These are phyloP conservation scores for Cyclocybe aegerita DNA, from an alignment of 768 basidiomycete species.

Conservation along the genomic window DNA sequence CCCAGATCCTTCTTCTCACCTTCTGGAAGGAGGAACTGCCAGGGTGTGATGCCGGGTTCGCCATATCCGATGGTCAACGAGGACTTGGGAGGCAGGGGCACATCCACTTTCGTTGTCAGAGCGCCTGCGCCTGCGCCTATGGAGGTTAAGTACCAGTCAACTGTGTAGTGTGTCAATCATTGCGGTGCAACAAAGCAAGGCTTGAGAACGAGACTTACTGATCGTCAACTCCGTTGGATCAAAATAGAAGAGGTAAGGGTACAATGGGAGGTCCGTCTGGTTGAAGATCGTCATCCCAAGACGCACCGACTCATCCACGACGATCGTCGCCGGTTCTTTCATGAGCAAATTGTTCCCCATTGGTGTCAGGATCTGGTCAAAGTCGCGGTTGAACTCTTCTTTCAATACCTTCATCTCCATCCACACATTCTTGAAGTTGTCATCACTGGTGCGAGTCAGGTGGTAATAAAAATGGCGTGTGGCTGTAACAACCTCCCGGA, in stretches of 20 bases:
- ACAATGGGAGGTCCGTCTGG: constrained; percentile 28
- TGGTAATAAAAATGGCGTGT: constrained; percentile 28
- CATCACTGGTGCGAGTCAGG: constrained; percentile 19
- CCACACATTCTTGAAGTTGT: constrained; percentile 21
- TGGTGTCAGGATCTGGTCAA: constrained; percentile 17
- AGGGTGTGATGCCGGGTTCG: constrained; percentile 29
- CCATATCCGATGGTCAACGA: constrained; percentile 41
- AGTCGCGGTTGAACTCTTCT: constrained; percentile 16
- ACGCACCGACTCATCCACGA: constrained; percentile 20
- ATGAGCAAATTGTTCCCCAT: constrained; percentile 26
- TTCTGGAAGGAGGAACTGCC: constrained; percentile 27
- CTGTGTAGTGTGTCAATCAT: constrained; percentile 8
- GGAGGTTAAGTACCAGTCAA: constrained; percentile 27
- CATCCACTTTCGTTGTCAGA: constrained; percentile 19
- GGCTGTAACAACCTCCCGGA: constrained; percentile 18
- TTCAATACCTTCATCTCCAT: constrained; percentile 31
- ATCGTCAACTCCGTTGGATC: constrained; percentile 39
- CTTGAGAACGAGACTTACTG: constrained; percentile 18
- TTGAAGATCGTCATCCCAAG: constrained; percentile 38
- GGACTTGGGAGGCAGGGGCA: constrained; percentile 22
- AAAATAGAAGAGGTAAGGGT: constrained; percentile 41
- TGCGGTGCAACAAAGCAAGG: neutral
- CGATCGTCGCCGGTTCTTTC: constrained; percentile 23
- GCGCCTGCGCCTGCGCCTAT: constrained; percentile 23
- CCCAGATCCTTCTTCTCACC: constrained; percentile 36